phyloP scores from a whole-genome alignment of 371 early-diverging fungal genomes.

The Mucor saturninus region DNA sequence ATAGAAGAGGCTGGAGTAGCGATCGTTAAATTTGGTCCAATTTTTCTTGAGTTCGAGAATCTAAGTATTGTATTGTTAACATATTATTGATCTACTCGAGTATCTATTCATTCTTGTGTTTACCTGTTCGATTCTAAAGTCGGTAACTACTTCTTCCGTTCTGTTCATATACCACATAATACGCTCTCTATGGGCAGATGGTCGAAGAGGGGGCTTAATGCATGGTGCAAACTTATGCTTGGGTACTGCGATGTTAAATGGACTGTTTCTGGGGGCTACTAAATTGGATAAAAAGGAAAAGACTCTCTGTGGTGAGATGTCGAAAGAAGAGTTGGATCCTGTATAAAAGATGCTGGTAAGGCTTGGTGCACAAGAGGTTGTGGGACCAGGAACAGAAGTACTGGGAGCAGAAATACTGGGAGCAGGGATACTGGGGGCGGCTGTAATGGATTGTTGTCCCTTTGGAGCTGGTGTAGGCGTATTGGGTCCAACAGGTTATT shows the following conservation, averaged over 20 bases:
- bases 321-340: no score
- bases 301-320: neutral
- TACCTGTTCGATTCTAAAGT: slow-evolving; percentile 31
- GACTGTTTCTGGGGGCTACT: neutral
- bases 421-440: no score
- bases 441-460: no score
- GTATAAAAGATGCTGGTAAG: no score
- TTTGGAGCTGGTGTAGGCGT: no score
- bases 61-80: slow-evolving; percentile 1
- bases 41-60: slow-evolving; percentile 13
- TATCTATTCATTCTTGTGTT: neutral
- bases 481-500: no score
- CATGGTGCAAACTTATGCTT: slow-evolving; percentile 17
- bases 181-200: slow-evolving; percentile 13
- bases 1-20: slow-evolving; percentile 14
- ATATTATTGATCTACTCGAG: no score
- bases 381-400: neutral
- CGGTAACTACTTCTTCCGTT: slow-evolving; percentile 21
- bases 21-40: slow-evolving; percentile 28
- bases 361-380: no score
- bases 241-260: neutral
- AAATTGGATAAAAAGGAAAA: neutral
- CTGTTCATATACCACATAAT: slow-evolving; percentile 24
- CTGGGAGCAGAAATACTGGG: neutral
- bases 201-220: slow-evolving; percentile 18